Evolutionary conservation across 768 basidiomycete species (phyloP).

Genomic region (Kondoa malvinella): DNA sequence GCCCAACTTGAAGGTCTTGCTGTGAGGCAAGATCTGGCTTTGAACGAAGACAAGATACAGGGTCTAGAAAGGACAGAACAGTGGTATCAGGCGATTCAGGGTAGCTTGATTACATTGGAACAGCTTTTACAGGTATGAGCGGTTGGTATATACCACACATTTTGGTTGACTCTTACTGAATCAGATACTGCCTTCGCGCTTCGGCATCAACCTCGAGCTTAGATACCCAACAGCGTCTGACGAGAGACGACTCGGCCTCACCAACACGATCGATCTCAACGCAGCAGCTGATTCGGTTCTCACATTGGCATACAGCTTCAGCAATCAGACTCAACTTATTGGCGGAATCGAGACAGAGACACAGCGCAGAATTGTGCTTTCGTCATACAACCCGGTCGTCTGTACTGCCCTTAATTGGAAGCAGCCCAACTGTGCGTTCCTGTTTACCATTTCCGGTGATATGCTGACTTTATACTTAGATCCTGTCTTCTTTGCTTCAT

Average conservation of each 20-base stretch:
- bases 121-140: constrained; percentile 50
- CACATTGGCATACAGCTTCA: constrained; percentile 56
- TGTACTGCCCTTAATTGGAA: constrained; percentile 95
- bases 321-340: constrained; percentile 40
- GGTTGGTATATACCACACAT: background rate
- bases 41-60: constrained; percentile 5
- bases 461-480: constrained; percentile 37
- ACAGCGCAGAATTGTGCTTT: constrained; percentile 49
- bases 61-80: constrained; percentile 21
- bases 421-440: constrained; percentile 73
- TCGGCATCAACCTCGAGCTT: constrained; percentile 70
- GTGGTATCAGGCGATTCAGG: constrained; percentile 32
- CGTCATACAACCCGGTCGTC: constrained; percentile 74
- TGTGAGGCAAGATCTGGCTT: constrained; percentile 29
- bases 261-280: constrained; percentile 54
- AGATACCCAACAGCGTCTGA: constrained; percentile 50
- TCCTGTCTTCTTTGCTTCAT: constrained; percentile 85
- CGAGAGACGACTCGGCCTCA: constrained; percentile 36
- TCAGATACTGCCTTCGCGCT: constrained; percentile 32
- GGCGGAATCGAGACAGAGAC: constrained; percentile 2
- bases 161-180: constrained; percentile 36
- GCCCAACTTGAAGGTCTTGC: constrained; percentile 61
- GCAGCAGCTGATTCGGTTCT: constrained; percentile 67
- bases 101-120: constrained; percentile 50
- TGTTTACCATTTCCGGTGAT: background rate